Evolutionary conservation across 169 alveolate species (phyloP).

Genomic region (Plasmodium gonderi): DNA sequence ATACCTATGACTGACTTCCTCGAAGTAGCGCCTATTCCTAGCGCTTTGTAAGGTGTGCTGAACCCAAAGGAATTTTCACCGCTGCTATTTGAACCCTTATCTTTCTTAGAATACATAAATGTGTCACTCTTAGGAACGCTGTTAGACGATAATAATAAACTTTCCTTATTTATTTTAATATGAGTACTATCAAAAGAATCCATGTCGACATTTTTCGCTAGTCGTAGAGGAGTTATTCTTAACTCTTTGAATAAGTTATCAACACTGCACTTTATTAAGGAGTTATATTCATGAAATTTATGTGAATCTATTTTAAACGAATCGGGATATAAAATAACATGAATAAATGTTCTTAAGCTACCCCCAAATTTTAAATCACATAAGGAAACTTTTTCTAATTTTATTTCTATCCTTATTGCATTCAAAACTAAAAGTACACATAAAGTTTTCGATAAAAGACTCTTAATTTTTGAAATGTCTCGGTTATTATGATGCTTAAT

Average conservation of each 20-base stretch:
- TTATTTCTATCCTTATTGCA: constrained; percentile 68
- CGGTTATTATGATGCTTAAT: constrained; percentile 48
- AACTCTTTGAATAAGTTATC: constrained; percentile 53
- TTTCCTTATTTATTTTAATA: constrained; percentile 10
- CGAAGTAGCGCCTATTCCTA: neutral
- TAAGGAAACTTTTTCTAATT: constrained; percentile 39
- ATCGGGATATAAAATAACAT: constrained; percentile 71
- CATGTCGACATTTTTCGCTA: constrained; percentile 31
- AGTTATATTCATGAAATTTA: constrained; percentile 69
- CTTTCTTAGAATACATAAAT: neutral
- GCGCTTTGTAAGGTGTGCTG: constrained; percentile 61
- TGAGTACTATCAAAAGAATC: constrained; percentile 30
- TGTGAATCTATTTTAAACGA: constrained; percentile 61
- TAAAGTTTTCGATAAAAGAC: constrained; percentile 41
- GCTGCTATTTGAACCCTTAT: neutral
- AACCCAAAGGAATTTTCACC: constrained; percentile 5
- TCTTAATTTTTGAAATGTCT: constrained; percentile 55
- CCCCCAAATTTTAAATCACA: constrained; percentile 70
- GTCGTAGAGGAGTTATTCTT: constrained; percentile 39
- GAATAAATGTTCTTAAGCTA: constrained; percentile 56
- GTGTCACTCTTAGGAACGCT: neutral
- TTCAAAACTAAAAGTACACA: constrained; percentile 52
- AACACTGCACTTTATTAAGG: constrained; percentile 56
- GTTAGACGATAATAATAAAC: neutral
- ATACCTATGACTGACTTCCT: neutral